These are phyloP conservation scores for Cordyceps javanica DNA, from an alignment of 2,329 filamentous ascomycete species.

Conservation along the genomic window DNA sequence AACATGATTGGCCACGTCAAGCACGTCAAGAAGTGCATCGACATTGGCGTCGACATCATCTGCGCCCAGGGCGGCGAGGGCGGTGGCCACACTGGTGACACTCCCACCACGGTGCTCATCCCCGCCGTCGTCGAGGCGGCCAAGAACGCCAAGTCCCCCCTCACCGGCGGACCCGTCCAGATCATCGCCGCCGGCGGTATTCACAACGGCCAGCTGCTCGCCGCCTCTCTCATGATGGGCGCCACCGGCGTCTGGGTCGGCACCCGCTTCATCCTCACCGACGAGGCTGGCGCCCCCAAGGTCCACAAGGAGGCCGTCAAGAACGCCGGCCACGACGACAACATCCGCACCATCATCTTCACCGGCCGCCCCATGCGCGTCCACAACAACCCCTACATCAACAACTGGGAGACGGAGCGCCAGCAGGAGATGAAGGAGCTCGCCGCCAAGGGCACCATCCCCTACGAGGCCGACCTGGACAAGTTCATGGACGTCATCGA, in stretches of 20 bases:
- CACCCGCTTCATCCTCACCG: constrained; percentile 87
- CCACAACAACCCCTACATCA: constrained; percentile 87
- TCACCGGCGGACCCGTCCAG: constrained; percentile 83
- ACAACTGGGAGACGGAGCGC: constrained; percentile 94
- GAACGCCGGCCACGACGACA: constrained; percentile 90
- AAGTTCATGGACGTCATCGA: constrained; percentile 58
- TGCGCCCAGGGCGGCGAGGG: constrained; percentile 98
- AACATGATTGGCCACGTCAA: constrained; percentile 99
- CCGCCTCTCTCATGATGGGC: constrained; percentile 86
- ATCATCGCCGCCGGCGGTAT: constrained; percentile 92
- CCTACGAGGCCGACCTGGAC: constrained; percentile 92
- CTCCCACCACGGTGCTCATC: constrained; percentile 87
- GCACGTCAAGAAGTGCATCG: constrained; percentile 94
- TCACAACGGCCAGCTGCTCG: constrained; percentile 85
- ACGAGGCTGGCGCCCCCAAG: constrained; percentile 90
- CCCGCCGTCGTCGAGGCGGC: constrained; percentile 81
- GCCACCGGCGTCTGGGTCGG: constrained; percentile 93
- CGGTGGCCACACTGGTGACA: constrained; percentile 91
- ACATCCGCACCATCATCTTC: constrained; percentile 96
- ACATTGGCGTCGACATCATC: constrained; percentile 89
- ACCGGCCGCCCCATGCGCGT: constrained; percentile 93
- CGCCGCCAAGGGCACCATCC: constrained; percentile 81
- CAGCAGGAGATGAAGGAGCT: constrained; percentile 86
- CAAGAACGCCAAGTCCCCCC: constrained; percentile 74
- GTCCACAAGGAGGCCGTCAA: constrained; percentile 93